Conservation (phyloP, 345 rosid species). For the Carallia brachiata region DNA sequence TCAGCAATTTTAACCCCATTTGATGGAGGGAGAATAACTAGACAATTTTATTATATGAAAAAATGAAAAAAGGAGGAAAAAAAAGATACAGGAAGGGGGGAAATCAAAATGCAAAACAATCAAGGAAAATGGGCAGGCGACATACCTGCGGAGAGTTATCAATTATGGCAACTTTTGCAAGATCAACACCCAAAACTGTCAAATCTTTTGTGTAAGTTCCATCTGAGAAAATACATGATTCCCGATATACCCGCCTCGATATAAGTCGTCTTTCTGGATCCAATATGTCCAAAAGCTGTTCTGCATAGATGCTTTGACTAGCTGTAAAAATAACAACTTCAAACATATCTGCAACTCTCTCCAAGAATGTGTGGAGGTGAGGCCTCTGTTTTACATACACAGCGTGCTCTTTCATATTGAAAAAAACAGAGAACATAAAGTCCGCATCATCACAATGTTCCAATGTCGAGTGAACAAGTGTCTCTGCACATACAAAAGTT, state of each 20-base stretch:
- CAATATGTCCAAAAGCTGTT: conserved; percentile 73
- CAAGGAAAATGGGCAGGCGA: conserved; percentile 15
- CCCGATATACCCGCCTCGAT: conserved; percentile 77
- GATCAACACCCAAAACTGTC: conserved; percentile 89
- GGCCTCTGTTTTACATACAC: conserved; percentile 93
- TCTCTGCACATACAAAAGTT: conserved; percentile 53
- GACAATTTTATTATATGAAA: neutral
- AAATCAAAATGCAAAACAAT: conserved; percentile 4
- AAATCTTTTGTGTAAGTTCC: conserved; percentile 94
- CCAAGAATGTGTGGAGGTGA: conserved; percentile 67
- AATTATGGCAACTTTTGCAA: conserved; percentile 89
- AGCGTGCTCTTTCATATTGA: conserved; percentile 82
- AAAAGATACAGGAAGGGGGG: conserved; percentile 7
- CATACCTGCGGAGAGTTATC: conserved; percentile 96
- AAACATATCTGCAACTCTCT: conserved; percentile 86
- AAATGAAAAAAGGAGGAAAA: neutral
- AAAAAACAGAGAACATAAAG: conserved; percentile 79
- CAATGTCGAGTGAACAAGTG: conserved; percentile 86
- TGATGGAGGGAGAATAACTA: neutral
- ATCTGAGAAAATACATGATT: conserved; percentile 78
- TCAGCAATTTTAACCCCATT: neutral
- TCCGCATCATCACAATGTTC: conserved; percentile 73
- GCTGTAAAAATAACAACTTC: conserved; percentile 85
- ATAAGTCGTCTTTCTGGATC: conserved; percentile 74
- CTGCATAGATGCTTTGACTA: conserved; percentile 92